phyloP scores from a whole-genome alignment of 75 land plant genomes.

The Azolla pinnata region DNA sequence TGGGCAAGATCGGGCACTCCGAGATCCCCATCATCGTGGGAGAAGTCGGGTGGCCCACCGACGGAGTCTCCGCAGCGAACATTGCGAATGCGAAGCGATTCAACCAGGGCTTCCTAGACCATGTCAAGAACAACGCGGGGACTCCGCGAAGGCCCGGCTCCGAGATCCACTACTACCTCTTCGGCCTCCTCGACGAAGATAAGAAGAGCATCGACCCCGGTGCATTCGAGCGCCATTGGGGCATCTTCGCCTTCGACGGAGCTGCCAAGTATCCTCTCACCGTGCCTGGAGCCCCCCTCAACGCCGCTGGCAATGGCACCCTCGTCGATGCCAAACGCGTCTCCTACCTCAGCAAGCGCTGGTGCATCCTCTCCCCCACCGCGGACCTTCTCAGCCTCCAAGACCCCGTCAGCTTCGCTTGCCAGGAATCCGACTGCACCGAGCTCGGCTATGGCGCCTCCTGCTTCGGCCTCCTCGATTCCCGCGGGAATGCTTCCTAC shows the following conservation, averaged over 20 bases:
- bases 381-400: background rate
- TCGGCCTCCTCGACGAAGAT: constrained; percentile 59
- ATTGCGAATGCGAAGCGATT: constrained; percentile 20
- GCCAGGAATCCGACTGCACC: background rate
- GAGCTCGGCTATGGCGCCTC: constrained; percentile 31
- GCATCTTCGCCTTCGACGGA: constrained; percentile 26
- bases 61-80: constrained; percentile 1
- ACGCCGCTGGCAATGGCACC: background rate
- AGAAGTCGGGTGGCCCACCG: constrained; percentile 28
- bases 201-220: constrained; percentile 23
- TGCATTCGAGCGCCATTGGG: constrained; percentile 32
- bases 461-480: constrained; percentile 26
- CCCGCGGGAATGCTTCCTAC: constrained; percentile 40
- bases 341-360: background rate
- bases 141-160: constrained; percentile 29
- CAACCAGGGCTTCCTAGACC: constrained; percentile 24
- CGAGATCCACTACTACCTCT: constrained; percentile 31
- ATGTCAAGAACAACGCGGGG: constrained; percentile 19
- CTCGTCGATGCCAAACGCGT: background rate
- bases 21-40: constrained; percentile 20
- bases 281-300: constrained; percentile 8
- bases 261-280: constrained; percentile 22
- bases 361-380: background rate
- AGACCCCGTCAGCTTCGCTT: background rate
- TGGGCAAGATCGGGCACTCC: constrained; percentile 14